A percentile compares a stretch with the other conserved stretches of the same genome.
phyloP scores from a whole-genome alignment of 495 filamentous ascomycete species.

The Letharia columbiana region DNA sequence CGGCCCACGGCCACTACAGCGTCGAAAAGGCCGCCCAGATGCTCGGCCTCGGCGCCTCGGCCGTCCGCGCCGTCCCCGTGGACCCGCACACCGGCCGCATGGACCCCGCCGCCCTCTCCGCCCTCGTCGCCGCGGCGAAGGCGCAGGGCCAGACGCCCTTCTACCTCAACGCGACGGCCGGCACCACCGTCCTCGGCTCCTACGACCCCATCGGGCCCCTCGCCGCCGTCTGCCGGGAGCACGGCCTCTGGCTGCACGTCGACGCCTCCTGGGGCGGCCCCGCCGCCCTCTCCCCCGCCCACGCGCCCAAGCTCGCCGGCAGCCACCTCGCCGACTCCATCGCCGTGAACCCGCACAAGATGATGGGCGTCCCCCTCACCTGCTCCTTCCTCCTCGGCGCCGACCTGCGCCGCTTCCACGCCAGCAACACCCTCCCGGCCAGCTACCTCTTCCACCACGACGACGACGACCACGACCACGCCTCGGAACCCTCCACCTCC shows the following conservation, averaged over 20 bases:
- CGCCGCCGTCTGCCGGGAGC: constrained; percentile 57
- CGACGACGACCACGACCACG: constrained; percentile 31
- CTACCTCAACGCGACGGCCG: constrained; percentile 92
- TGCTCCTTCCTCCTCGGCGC: constrained; percentile 80
- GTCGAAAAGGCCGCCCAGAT: constrained; percentile 89
- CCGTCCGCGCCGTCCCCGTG: constrained; percentile 66
- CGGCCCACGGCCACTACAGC: constrained; percentile 82
- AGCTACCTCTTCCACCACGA: constrained; percentile 65
- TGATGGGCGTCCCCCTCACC: constrained; percentile 83
- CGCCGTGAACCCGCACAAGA: constrained; percentile 90
- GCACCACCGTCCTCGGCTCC: constrained; percentile 85
- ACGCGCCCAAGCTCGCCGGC: constrained; percentile 57
- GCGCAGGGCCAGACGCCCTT: constrained; percentile 67
- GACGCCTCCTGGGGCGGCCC: constrained; percentile 88
- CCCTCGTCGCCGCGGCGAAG: constrained; percentile 49
- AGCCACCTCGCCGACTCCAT: constrained; percentile 67
- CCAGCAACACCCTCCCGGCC: constrained; percentile 76
- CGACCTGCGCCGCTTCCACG: constrained; percentile 67
- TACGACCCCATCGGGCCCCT: constrained; percentile 76
- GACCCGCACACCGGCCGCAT: constrained; percentile 62
- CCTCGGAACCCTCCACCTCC: constrained; percentile 12
- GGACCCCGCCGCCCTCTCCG: constrained; percentile 54
- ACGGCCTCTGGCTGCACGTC: constrained; percentile 81
- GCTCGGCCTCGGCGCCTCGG: constrained; percentile 67
- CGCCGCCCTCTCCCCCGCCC: constrained; percentile 63